phyloP scores from a whole-genome alignment of 257 asterid species.

The Coffea eugenioides region DNA sequence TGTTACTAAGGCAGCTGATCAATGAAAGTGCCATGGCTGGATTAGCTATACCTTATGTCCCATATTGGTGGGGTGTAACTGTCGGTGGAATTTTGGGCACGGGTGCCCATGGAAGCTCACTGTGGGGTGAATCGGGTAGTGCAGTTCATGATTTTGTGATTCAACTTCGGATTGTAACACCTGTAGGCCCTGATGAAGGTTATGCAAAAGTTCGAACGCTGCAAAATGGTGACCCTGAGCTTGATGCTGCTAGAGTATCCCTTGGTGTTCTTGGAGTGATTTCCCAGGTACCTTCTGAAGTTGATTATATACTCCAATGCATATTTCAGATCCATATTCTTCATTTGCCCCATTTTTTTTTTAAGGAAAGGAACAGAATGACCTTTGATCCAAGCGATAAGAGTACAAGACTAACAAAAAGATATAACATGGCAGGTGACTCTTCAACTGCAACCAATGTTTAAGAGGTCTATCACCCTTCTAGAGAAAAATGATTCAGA shows the following conservation, averaged over 20 bases:
- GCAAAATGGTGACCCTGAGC: constrained; percentile 15
- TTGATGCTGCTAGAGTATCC: constrained; percentile 33
- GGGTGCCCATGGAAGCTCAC: constrained; percentile 37
- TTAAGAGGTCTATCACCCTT: constrained; percentile 26
- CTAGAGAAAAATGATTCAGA: constrained; percentile 21
- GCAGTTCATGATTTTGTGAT: constrained; percentile 29
- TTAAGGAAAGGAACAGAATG: no score
- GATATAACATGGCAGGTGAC: constrained; percentile 17
- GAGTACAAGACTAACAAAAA: no score
- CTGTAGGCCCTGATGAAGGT: constrained; percentile 11
- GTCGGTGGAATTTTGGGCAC: constrained; percentile 29
- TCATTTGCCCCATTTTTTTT: no score
- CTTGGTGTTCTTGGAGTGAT: constrained; percentile 40
- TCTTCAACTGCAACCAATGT: constrained; percentile 23
- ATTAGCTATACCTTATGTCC: constrained; percentile 23
- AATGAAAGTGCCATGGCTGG: constrained; percentile 22
- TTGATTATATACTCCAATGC: no score
- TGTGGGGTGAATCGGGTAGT: constrained; percentile 27
- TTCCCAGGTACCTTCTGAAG: constrained; percentile 25
- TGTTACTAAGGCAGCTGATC: constrained; percentile 21
- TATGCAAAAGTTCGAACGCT: constrained; percentile 24
- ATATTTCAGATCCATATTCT: no score
- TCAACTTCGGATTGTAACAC: constrained; percentile 25
- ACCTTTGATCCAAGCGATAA: no score
- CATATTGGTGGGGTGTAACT: constrained; percentile 37